Percentiles rank a stretch among this genome's conserved stretches.
Conservation (phyloP, 331 rosid genomes). For the Acacia pycnantha region DNA sequence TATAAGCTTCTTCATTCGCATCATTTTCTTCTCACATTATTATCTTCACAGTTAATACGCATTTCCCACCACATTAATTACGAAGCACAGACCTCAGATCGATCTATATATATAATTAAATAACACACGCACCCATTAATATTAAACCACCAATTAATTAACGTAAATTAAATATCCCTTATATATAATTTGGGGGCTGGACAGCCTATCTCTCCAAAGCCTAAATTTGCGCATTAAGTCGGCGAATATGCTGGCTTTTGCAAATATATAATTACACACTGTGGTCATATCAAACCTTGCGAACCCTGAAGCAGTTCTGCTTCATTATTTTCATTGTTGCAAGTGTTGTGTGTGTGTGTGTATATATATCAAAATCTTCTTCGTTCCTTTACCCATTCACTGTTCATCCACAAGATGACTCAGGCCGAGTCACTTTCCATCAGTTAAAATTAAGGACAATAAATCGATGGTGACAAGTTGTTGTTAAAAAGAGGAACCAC, state of each 20-base stretch:
- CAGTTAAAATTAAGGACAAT: not conserved
- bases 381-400: not conserved
- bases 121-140: not conserved
- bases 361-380: not conserved
- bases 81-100: not conserved
- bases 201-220: constrained; percentile 21
- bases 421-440: not conserved
- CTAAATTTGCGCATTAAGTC: constrained; percentile 32
- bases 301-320: constrained; percentile 20
- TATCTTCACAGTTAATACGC: not conserved
- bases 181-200: not conserved
- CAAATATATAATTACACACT: not conserved
- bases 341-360: no score
- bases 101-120: no score
- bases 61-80: not conserved
- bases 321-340: not conserved
- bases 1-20: not conserved
- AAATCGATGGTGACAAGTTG: not conserved
- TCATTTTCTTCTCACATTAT: not conserved
- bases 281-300: constrained; percentile 27
- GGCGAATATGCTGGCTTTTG: constrained; percentile 9
- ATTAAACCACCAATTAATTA: not conserved
- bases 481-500: not conserved
- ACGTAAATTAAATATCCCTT: not conserved
- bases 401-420: not conserved